Evolutionary conservation across 73 alveolate species (phyloP).

Genomic region (Urostyla sp.): DNA sequence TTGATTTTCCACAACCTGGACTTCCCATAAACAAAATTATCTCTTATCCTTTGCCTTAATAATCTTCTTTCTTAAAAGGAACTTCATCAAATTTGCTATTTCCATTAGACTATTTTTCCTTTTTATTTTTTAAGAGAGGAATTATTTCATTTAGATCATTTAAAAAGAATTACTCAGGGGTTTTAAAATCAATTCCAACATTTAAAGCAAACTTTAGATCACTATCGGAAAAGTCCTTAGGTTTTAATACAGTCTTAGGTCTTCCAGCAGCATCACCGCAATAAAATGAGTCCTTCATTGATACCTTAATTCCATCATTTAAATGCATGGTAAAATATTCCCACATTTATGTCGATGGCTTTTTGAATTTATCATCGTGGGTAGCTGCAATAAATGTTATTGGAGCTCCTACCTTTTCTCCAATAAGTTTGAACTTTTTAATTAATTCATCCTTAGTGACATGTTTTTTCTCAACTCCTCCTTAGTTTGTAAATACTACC

Average conservation of each 20-base stretch:
- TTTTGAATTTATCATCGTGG: slow-evolving; percentile 87
- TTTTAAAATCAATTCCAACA: slow-evolving; percentile 87
- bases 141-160: slow-evolving; percentile 81
- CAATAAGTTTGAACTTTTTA: slow-evolving; percentile 67
- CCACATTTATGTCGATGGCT: slow-evolving; percentile 96
- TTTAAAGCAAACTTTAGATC: slow-evolving; percentile 96
- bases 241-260: slow-evolving; percentile 80
- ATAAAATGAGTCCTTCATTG: slow-evolving; percentile 81
- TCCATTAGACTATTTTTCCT: background rate
- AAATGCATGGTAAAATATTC: no score
- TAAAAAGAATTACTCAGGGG: slow-evolving; percentile 96
- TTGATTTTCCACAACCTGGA: slow-evolving; percentile 98
- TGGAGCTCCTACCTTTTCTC: slow-evolving; percentile 84
- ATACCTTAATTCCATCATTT: slow-evolving; percentile 75
- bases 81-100: slow-evolving; percentile 35
- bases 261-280: slow-evolving; percentile 99
- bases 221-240: slow-evolving; percentile 94
- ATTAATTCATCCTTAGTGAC: slow-evolving; percentile 63
- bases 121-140: slow-evolving; percentile 5
- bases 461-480: slow-evolving; percentile 81
- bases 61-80: slow-evolving; percentile 64
- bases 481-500: slow-evolving; percentile 80
- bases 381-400: slow-evolving; percentile 86
- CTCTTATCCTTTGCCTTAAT: slow-evolving; percentile 71
- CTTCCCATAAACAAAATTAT: slow-evolving; percentile 90